A percentile compares a stretch with the other conserved stretches of the same genome.
These are phyloP conservation scores for Pichia sp. DNA, from an alignment of 1,139 yeast genomes.

Conservation along the genomic window DNA sequence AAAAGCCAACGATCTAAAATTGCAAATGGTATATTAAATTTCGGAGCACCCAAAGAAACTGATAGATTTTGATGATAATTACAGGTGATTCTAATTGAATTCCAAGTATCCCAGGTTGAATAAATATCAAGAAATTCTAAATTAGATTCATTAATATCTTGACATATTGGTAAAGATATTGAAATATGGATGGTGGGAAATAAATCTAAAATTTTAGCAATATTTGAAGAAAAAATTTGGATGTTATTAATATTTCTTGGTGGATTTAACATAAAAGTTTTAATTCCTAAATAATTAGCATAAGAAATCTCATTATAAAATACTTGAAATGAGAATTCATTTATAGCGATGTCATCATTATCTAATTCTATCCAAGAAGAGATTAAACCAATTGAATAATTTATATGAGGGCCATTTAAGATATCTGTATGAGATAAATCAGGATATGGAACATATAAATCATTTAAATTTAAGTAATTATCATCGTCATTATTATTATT, in stretches of 20 bases:
- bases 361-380: constrained; percentile 65
- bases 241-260: constrained; percentile 53
- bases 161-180: constrained; percentile 40
- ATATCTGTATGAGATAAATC: constrained; percentile 35
- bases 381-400: constrained; percentile 43
- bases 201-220: constrained; percentile 19
- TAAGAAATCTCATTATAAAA: constrained; percentile 50
- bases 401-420: constrained; percentile 32
- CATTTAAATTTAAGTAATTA: too few relatives aligned
- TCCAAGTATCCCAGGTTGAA: constrained; percentile 69
- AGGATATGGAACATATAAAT: constrained; percentile 35
- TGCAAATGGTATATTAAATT: constrained; percentile 38
- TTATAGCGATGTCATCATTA: constrained; percentile 39
- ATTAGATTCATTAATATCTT: constrained; percentile 23
- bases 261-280: constrained; percentile 50
- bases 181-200: constrained; percentile 30
- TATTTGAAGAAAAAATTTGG: constrained; percentile 30
- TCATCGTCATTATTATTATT: too few relatives aligned
- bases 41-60: constrained; percentile 53
- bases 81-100: constrained; percentile 49
- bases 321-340: constrained; percentile 49
- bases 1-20: constrained; percentile 55
- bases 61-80: constrained; percentile 45
- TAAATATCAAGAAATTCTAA: constrained; percentile 35
- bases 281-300: constrained; percentile 50